A percentile compares a stretch with the other conserved stretches of the same genome.
These are phyloP conservation scores for Neocallimastix lanati DNA, from an alignment of 192 early-diverging fungal species.

Conservation along the genomic window DNA sequence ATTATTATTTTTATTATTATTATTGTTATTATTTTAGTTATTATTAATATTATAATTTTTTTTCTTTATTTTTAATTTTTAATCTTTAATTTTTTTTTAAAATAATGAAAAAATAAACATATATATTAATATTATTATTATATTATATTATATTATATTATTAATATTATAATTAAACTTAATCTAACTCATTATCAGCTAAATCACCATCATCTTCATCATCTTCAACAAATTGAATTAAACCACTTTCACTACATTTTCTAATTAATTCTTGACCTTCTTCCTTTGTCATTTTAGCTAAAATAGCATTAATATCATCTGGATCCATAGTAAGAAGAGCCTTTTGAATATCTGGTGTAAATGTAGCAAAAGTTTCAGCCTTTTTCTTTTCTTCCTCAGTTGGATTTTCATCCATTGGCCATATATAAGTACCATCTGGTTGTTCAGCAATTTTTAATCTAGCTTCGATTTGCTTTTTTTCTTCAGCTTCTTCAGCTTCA, in stretches of 20 bases:
- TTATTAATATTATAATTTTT: no score
- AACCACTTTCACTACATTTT: slow-evolving; percentile 50
- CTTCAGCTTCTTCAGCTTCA: slow-evolving; percentile 30
- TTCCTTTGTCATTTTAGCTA: slow-evolving; percentile 44
- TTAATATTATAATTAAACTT: not conserved
- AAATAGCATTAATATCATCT: slow-evolving; percentile 63
- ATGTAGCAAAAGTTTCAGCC: not conserved
- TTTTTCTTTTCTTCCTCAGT: not conserved
- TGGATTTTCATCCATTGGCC: not conserved
- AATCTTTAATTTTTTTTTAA: no score
- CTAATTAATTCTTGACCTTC: slow-evolving; percentile 63
- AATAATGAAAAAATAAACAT: no score
- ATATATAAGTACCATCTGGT: slow-evolving; percentile 2
- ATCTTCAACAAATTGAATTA: slow-evolving; percentile 24
- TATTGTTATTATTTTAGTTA: no score
- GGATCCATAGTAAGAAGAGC: slow-evolving; percentile 60
- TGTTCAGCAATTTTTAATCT: not conserved
- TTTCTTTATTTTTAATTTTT: no score
- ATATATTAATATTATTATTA: no score
- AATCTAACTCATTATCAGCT: not conserved
- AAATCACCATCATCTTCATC: not conserved
- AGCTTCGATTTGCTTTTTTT: slow-evolving; percentile 28
- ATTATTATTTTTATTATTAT: no score
- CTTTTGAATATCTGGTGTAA: slow-evolving; percentile 6
- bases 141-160: no score